Evolutionary conservation across 768 basidiomycete species (phyloP).

Genomic region (Mrakia hoshinonis): DNA sequence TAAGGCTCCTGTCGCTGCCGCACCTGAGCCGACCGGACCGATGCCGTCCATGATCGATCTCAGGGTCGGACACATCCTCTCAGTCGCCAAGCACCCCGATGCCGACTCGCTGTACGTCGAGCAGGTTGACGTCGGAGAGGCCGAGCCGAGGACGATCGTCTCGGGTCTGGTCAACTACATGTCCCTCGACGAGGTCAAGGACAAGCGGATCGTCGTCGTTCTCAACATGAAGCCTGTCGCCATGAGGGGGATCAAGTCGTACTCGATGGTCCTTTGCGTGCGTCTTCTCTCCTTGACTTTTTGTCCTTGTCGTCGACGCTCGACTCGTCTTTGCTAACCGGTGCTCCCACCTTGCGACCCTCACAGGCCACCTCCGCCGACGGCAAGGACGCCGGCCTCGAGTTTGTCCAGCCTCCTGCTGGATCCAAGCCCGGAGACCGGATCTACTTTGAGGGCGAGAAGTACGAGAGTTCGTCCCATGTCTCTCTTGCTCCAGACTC

Average conservation of each 20-base stretch:
- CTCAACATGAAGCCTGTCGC: conserved; percentile 34
- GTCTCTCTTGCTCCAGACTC: background rate
- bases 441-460: conserved; percentile 86
- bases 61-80: conserved; percentile 45
- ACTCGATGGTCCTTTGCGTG: conserved; percentile 93
- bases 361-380: conserved; percentile 68
- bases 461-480: conserved; percentile 60
- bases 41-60: conserved; percentile 95
- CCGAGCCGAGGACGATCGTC: conserved; percentile 89
- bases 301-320: too few relatives aligned
- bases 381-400: conserved; percentile 74
- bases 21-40: conserved; percentile 68
- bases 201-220: conserved; percentile 71
- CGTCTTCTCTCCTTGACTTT: conserved; percentile 37
- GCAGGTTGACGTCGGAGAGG: conserved; percentile 96
- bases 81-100: conserved; percentile 92
- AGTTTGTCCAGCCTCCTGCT: conserved; percentile 79
- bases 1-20: conserved; percentile 40
- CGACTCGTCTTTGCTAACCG: too few relatives aligned
- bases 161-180: conserved; percentile 95
- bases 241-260: conserved; percentile 97
- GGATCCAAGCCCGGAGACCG: conserved; percentile 82
- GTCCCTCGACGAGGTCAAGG: conserved; percentile 85
- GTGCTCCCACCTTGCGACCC: too few relatives aligned
- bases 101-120: conserved; percentile 97